phyloP scores from a whole-genome alignment of 495 filamentous ascomycete species.

The Aspergillus saccharolyticus region DNA sequence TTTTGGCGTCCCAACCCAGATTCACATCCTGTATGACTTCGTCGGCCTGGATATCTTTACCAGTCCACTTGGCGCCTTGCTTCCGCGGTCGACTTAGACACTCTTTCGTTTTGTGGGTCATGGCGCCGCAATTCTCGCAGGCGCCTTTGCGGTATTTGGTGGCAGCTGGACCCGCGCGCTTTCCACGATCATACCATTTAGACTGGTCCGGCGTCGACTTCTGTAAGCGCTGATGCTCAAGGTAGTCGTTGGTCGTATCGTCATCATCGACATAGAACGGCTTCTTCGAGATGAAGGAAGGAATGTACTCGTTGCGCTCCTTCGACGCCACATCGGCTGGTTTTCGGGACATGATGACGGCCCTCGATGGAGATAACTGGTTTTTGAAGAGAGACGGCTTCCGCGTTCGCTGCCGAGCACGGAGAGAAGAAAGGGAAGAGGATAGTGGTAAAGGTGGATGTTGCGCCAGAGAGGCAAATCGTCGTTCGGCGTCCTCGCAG shows the following conservation, averaged over 20 bases:
- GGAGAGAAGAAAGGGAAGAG: neutral
- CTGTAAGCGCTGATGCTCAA: slow-evolving; percentile 93
- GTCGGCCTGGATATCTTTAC: slow-evolving; percentile 88
- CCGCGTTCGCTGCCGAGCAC: neutral
- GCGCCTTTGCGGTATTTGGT: slow-evolving; percentile 98
- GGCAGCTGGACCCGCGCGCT: slow-evolving; percentile 71
- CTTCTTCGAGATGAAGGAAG: slow-evolving; percentile 94
- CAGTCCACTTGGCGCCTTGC: slow-evolving; percentile 87
- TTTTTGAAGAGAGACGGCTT: neutral
- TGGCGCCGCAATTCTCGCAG: slow-evolving; percentile 96
- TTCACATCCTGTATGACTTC: slow-evolving; percentile 80
- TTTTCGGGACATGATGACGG: slow-evolving; percentile 47
- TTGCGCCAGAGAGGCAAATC: neutral
- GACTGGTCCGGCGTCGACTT: slow-evolving; percentile 58
- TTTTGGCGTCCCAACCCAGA: slow-evolving; percentile 95
- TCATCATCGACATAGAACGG: slow-evolving; percentile 93
- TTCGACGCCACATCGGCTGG: slow-evolving; percentile 52
- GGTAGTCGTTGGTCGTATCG: slow-evolving; percentile 74
- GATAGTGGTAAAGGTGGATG: neutral
- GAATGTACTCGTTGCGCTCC: slow-evolving; percentile 97
- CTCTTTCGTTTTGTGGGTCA: slow-evolving; percentile 93
- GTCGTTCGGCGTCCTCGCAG: neutral
- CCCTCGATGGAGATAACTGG: neutral
- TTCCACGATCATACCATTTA: slow-evolving; percentile 87
- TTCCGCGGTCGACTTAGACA: slow-evolving; percentile 87